phyloP scores from a whole-genome alignment of 2,329 filamentous ascomycete species.

The Fusarium redolens region DNA sequence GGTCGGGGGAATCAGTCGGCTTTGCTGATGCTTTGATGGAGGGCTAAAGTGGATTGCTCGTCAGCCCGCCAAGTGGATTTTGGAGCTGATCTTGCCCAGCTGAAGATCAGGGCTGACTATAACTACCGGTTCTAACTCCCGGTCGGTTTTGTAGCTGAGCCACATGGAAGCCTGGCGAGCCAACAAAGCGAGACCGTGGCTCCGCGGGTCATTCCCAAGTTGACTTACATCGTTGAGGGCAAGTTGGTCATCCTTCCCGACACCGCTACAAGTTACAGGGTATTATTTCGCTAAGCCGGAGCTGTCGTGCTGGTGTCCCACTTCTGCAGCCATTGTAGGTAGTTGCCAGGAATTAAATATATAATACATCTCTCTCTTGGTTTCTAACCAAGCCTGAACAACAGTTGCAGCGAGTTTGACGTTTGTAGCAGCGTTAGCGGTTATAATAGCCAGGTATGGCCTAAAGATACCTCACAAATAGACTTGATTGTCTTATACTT shows the following conservation, averaged over 20 bases:
- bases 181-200: background rate
- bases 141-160: accelerated
- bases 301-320: accelerated
- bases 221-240: background rate
- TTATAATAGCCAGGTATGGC: background rate
- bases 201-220: accelerated
- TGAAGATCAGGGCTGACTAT: accelerated
- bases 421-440: accelerated
- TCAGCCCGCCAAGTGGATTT: background rate
- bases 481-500: accelerated
- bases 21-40: background rate
- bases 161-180: accelerated
- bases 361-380: accelerated
- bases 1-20: background rate
- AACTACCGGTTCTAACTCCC: background rate
- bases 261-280: accelerated
- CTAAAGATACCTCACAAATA: accelerated
- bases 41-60: background rate
- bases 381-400: background rate
- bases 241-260: accelerated
- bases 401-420: background rate
- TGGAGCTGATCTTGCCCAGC: background rate
- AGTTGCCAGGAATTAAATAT: background rate
- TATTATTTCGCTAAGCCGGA: accelerated
- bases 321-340: accelerated